These are phyloP conservation scores for Suhomyces bokatorum DNA, from an alignment of 1,139 yeast species.

Conservation along the genomic window DNA sequence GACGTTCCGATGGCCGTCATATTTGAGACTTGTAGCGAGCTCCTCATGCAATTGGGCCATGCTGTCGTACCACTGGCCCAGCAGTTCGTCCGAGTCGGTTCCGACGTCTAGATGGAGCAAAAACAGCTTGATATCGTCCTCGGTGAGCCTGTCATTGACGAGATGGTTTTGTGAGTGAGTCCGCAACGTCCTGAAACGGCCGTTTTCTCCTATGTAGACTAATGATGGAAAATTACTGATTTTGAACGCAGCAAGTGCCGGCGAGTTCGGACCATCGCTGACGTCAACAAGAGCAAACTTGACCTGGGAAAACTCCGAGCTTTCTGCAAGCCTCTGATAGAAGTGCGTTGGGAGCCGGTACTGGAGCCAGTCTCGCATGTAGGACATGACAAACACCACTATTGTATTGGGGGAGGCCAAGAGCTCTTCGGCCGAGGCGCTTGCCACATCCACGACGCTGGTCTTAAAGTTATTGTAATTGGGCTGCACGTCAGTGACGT, in stretches of 20 bases:
- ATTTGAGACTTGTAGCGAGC: constrained; percentile 14
- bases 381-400: constrained; percentile 30
- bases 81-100: constrained; percentile 14
- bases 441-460: constrained; percentile 15
- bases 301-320: constrained; percentile 12
- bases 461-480: constrained; percentile 22
- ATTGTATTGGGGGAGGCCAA: constrained; percentile 18
- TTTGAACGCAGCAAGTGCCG: constrained; percentile 24
- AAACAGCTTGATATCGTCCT: constrained; percentile 23
- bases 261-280: constrained; percentile 21
- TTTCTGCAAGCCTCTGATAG: constrained; percentile 30
- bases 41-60: constrained; percentile 15
- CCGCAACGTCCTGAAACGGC: constrained; percentile 27
- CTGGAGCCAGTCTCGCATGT: constrained; percentile 33
- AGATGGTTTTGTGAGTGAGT: constrained; percentile 30
- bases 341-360: constrained; percentile 38
- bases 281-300: constrained; percentile 31
- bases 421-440: constrained; percentile 8
- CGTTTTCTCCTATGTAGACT: constrained; percentile 25
- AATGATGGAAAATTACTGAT: constrained; percentile 40
- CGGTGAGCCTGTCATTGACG: constrained; percentile 22
- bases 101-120: constrained; percentile 19
- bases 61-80: constrained; percentile 22
- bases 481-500: constrained; percentile 19
- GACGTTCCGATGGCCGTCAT: constrained; percentile 15